Base-by-base conservation (phyloP, 2,329 filamentous ascomycete species). In the Neonectria faginata region DNA sequence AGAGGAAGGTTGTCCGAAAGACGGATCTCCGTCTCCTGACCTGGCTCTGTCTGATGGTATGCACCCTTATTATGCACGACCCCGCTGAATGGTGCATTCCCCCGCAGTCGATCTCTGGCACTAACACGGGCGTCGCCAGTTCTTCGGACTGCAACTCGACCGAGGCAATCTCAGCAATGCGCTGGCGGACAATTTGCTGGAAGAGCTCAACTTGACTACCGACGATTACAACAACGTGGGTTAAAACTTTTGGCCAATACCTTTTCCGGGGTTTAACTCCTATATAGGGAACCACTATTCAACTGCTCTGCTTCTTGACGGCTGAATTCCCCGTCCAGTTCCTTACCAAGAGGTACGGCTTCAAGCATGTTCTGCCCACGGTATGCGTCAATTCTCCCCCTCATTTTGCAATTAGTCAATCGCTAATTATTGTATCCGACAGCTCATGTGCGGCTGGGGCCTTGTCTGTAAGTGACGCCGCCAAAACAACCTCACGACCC, bases 71-170 rank as follows among this genome's bases (percentile, higher is more conserved):
- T 22, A 51, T 47, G 61, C 14, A 4, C 8, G 10, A 22, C 18
- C 2, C 53, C n/a, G 41, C 25, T 18, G 11, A 42, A 42, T 6
- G 18, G 11, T 60, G 33, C 12, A 44, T 57, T 57, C 12, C 52
- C 58, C 57, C 57, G 39, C 57, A 27, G 53, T 61, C 62, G 57
- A 64, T 66, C 25, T 53, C 3, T 53, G 42, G 25, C 45, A 58
- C 69, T 73, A 65, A 73, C 62, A 70, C 3, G 11, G 62, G 8
- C 50, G 4, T 18, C 9, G 45, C 22, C 45, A 76, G 78, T 90
- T 91, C 76, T 89, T 90, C 61, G 86, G 86, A 0, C 79, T 91
- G 5, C 87, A 91, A 72, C 78, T 91, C 8, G 88, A 90, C 73
- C 81, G 89, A 52, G 87, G 88, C 56, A 91, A 91, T 70, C 78